Conservation (phyloP, 176 grass and related monocot genomes). For the Alloteropsis semialata region DNA sequence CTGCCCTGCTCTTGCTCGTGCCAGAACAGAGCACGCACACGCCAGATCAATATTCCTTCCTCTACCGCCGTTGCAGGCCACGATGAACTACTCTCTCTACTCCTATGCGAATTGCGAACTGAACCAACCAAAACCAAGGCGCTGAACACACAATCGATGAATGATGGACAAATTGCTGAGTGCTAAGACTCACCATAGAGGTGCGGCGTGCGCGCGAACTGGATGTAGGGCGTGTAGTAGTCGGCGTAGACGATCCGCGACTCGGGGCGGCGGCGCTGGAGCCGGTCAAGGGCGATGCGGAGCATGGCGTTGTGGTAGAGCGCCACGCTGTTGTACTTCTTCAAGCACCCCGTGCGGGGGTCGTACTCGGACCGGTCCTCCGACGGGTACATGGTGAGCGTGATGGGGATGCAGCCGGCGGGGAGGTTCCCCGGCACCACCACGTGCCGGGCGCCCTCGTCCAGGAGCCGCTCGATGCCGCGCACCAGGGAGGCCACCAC, state of each 20-base stretch:
- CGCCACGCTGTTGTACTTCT: slow-evolving; percentile 58
- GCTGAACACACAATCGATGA: too few relatives aligned
- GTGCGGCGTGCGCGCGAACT: slow-evolving; percentile 51
- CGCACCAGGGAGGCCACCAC: slow-evolving; percentile 50
- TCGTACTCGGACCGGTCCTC: slow-evolving; percentile 47
- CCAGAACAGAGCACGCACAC: background rate
- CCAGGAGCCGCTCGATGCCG: slow-evolving; percentile 47
- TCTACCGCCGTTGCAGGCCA: too few relatives aligned
- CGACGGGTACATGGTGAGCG: slow-evolving; percentile 60
- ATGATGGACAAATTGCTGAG: too few relatives aligned
- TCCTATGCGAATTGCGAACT: too few relatives aligned
- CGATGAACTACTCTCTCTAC: too few relatives aligned
- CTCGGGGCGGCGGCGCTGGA: slow-evolving; percentile 43
- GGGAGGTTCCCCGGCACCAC: slow-evolving; percentile 75
- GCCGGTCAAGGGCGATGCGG: slow-evolving; percentile 37
- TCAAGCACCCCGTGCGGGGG: slow-evolving; percentile 61
- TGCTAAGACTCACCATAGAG: slow-evolving; percentile 70
- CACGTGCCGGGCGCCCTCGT: slow-evolving; percentile 59
- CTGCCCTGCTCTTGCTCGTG: background rate
- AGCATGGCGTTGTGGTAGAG: slow-evolving; percentile 74
- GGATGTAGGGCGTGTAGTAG: slow-evolving; percentile 61
- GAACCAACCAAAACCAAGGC: background rate
- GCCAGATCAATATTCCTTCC: background rate
- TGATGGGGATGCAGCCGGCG: slow-evolving; percentile 70
- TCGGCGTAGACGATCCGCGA: slow-evolving; percentile 68